Conservation (phyloP, 495 filamentous ascomycete species). For the Neurospora sp. region DNA sequence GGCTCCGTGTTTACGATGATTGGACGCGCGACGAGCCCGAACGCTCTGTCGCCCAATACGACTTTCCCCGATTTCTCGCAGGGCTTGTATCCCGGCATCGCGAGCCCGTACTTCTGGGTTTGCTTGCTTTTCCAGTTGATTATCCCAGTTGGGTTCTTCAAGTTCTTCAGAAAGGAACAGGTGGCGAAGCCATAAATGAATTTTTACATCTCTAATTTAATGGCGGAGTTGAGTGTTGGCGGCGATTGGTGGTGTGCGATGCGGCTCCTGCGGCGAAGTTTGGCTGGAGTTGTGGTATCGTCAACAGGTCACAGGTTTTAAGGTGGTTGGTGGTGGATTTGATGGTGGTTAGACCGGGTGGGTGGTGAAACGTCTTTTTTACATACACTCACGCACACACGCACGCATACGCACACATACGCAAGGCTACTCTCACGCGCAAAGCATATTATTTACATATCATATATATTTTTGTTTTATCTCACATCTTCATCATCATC, state of each 20-base stretch:
- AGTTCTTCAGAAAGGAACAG: constrained; percentile 66
- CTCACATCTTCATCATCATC: background rate
- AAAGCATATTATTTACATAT: background rate
- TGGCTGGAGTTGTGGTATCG: background rate
- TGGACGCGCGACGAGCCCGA: constrained; percentile 46
- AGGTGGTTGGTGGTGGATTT: background rate
- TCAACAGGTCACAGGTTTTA: background rate
- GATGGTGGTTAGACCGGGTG: background rate
- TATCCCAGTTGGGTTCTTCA: constrained; percentile 56
- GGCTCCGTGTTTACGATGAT: constrained; percentile 47
- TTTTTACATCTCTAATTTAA: background rate
- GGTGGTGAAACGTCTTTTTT: background rate
- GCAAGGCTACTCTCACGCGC: background rate
- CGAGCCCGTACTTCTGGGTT: constrained; percentile 57
- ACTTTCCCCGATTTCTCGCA: constrained; percentile 52
- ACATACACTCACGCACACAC: background rate
- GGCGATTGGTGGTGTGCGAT: background rate
- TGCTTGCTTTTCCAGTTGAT: constrained; percentile 49
- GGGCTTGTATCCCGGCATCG: constrained; percentile 34
- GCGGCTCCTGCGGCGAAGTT: background rate
- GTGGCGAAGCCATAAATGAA: constrained; percentile 48
- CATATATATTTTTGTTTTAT: background rate
- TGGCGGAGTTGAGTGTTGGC: background rate
- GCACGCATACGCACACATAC: background rate
- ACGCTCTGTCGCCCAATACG: constrained; percentile 49